These are phyloP conservation scores for Wallacemonas sp. DNA, from an alignment of 208 protist genomes.

Conservation along the genomic window DNA sequence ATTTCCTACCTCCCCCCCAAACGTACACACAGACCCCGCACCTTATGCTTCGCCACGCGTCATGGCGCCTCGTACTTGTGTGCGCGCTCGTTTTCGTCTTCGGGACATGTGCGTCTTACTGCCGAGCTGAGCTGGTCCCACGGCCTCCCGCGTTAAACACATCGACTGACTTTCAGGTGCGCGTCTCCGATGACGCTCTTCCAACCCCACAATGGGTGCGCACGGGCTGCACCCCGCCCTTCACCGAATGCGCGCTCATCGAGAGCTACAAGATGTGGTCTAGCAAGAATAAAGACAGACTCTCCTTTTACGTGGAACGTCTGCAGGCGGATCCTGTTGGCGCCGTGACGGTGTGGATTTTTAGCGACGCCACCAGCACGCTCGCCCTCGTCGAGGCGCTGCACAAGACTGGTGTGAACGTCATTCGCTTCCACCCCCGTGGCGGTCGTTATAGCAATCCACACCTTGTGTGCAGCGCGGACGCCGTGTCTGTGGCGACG, in stretches of 20 bases:
- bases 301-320: constrained; percentile 34
- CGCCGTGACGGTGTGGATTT: constrained; percentile 44
- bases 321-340: constrained; percentile 14
- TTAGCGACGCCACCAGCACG: constrained; percentile 35
- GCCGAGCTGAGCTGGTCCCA: no score
- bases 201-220: constrained; percentile 32
- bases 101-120: no score
- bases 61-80: no score
- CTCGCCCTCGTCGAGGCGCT: constrained; percentile 24
- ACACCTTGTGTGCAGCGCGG: constrained; percentile 21
- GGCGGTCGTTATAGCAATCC: constrained; percentile 29
- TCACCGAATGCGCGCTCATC: constrained; percentile 36
- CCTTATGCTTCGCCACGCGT: no score
- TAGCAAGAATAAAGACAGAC: constrained; percentile 17
- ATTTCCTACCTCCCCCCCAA: no score
- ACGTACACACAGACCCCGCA: no score
- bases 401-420: constrained; percentile 27
- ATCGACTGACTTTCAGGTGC: background rate
- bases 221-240: constrained; percentile 23
- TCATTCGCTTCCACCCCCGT: constrained; percentile 51
- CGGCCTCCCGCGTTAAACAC: background rate
- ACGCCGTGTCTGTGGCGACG: background rate
- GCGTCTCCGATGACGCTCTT: constrained; percentile 17
- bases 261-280: constrained; percentile 37
- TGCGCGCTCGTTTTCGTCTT: no score